Base-by-base conservation (phyloP, 768 basidiomycete species). In the Suillus plorans region DNA sequence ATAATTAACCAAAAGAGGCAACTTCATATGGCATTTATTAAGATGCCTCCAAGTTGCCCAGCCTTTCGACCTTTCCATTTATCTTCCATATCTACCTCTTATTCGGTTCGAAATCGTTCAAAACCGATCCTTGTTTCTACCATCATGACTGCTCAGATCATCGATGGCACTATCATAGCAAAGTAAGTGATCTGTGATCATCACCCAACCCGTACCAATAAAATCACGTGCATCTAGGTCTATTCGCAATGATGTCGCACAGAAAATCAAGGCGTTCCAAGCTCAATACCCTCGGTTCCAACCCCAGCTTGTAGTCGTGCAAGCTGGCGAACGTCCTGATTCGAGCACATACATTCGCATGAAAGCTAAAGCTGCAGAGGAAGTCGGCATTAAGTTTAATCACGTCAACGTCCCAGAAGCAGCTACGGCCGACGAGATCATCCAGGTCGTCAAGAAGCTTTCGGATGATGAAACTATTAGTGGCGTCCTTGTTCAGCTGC, bases 401-500 rank as follows among this genome's bases (percentile, higher is more conserved):
- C 94, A 98, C 74, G 80, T 99, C 74, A 80, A 81, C 60, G 76
- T 95, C 20, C 83, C 89, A n/a, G 86, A 82, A 50, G 86, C 87
- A 56, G 81, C 86, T n/a, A 80, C 84, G 53, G 87, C 91, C 64
- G 87, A 91, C 49, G 86, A 93, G 63, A 83, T 98, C 65, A 86
- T 97, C 58, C 82, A 85, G 10, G 78, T 86, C 45, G 95, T 99
- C 63, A 82, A 88, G 69, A 85, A 86, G 64, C 87, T 97, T 69
- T 99, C 98, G 74, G 82, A 84, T 56, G 92, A 99, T 70, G 89
- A 90, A 7, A 70, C 82, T 36, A 83, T 98, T 66, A 92, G 88
- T 70, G 97, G 96, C 41, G 89, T 99, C 58, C 85, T 99, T 58
- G 97, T 99, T 3, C 97, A 99, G 78, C 88, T 99, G 14, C 97